A percentile compares a stretch with the other conserved stretches of the same genome.
Evolutionary conservation across 257 asterid genomes (phyloP).

Genomic region (Henckelia pumila): DNA sequence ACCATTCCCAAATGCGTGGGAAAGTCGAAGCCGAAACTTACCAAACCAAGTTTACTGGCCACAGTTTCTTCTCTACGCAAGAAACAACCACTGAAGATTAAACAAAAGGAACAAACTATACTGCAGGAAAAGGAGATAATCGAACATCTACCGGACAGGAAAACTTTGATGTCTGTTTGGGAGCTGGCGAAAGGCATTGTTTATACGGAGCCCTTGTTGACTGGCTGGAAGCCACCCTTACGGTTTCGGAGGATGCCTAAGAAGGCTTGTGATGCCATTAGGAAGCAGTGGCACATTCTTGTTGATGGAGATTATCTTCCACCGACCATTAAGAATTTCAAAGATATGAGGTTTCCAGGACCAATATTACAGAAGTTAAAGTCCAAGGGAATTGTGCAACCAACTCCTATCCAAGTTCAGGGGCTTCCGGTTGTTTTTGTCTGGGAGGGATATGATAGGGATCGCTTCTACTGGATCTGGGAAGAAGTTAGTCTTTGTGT

Average conservation of each 20-base stretch:
- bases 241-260: conserved; percentile 59
- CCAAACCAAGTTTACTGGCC: conserved; percentile 70
- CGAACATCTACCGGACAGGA: conserved; percentile 71
- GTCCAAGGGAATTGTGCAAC: conserved; percentile 80
- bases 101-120: conserved; percentile 64
- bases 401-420: conserved; percentile 91
- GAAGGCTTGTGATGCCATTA: conserved; percentile 63
- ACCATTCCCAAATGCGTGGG: too few species aligned
- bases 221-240: conserved; percentile 90
- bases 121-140: conserved; percentile 85
- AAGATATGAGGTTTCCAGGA: conserved; percentile 86
- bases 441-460: too few species aligned
- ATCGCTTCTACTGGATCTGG: too few species aligned
- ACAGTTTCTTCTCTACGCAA: conserved; percentile 72
- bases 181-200: conserved; percentile 85
- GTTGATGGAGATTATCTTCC: conserved; percentile 81
- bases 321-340: conserved; percentile 74
- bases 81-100: conserved; percentile 76
- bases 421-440: conserved; percentile 90
- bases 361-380: conserved; percentile 63
- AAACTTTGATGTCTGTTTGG: conserved; percentile 79
- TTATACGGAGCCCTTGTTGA: conserved; percentile 58
- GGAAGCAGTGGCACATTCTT: conserved; percentile 86
- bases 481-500: too few species aligned
- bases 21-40: too few species aligned